A percentile compares a stretch with the other conserved stretches of the same genome.
Evolutionary conservation across 164 flowering plant genomes (phyloP).

Genomic region (Aristolochia californica): DNA sequence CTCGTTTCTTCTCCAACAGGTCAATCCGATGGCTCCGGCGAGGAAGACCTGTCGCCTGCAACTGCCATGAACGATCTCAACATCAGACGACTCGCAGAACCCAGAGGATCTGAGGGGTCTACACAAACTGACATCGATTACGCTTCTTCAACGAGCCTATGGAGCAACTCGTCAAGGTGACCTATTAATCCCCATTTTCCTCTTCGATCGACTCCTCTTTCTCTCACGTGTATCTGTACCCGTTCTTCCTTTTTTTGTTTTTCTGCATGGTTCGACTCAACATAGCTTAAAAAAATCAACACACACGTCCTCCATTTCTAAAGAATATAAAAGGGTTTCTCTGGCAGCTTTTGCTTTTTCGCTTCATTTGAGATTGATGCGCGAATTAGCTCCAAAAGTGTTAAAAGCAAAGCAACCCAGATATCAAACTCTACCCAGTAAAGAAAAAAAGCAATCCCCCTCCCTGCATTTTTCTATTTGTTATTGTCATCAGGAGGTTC

Average conservation of each 20-base stretch:
- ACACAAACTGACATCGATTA: slow-evolving; percentile 28
- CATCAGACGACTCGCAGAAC: slow-evolving; percentile 13
- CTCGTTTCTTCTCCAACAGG: slow-evolving; percentile 17
- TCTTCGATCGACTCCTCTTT: not conserved
- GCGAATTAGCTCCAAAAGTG: slow-evolving; percentile 8
- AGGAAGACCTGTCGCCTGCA: slow-evolving; percentile 32
- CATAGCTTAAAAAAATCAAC: slow-evolving; percentile 18
- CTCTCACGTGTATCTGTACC: not conserved
- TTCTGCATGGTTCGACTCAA: slow-evolving; percentile 21
- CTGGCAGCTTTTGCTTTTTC: slow-evolving; percentile 33
- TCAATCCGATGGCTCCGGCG: slow-evolving; percentile 62
- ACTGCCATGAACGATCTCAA: slow-evolving; percentile 9
- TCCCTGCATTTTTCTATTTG: not conserved
- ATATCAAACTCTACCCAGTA: slow-evolving; percentile 4
- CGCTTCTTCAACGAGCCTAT: slow-evolving; percentile 22
- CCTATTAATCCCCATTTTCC: not conserved
- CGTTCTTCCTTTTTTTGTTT: slow-evolving; percentile 4
- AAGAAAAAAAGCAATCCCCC: slow-evolving; percentile 13
- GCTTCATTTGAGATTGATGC: slow-evolving; percentile 18
- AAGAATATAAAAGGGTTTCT: slow-evolving; percentile 25
- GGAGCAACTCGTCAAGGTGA: slow-evolving; percentile 55
- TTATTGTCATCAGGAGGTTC: slow-evolving; percentile 1
- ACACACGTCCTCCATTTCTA: slow-evolving; percentile 25
- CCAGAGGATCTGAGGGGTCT: slow-evolving; percentile 26
- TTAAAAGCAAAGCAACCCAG: slow-evolving; percentile 15